phyloP scores from a whole-genome alignment of 2,329 filamentous ascomycete genomes.

The Fusarium heterosporum region DNA sequence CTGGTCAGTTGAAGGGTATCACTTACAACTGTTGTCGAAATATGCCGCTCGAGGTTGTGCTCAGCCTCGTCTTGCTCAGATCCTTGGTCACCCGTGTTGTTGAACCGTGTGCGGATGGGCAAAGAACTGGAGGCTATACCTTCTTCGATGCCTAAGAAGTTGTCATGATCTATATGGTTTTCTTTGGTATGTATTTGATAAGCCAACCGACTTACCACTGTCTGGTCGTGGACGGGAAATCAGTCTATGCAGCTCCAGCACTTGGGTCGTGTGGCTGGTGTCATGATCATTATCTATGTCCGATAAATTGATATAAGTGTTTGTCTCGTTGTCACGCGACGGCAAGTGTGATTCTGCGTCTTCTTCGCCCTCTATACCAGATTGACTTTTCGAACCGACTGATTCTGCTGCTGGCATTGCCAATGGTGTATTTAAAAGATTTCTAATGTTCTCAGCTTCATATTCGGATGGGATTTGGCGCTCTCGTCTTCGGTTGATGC shows the following conservation, averaged over 20 bases:
- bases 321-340: neutral
- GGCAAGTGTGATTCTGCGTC: neutral
- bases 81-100: neutral
- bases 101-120: constrained; percentile 3
- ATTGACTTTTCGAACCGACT: neutral
- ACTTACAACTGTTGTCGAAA: constrained; percentile 20
- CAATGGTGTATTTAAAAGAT: neutral
- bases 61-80: neutral
- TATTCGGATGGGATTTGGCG: neutral
- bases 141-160: neutral
- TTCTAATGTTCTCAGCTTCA: neutral
- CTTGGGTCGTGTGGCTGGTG: neutral
- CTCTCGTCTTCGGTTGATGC: neutral
- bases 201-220: constrained; percentile 1
- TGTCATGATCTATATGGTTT: neutral
- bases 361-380: neutral
- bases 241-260: neutral
- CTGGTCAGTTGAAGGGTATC: neutral
- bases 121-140: neutral
- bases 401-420: neutral
- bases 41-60: neutral
- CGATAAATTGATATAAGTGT: neutral
- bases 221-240: neutral
- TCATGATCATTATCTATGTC: neutral
- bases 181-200: no score